Evolutionary conservation across 192 early-diverging fungal species (phyloP).

Genomic region (Coemansia sp.): DNA sequence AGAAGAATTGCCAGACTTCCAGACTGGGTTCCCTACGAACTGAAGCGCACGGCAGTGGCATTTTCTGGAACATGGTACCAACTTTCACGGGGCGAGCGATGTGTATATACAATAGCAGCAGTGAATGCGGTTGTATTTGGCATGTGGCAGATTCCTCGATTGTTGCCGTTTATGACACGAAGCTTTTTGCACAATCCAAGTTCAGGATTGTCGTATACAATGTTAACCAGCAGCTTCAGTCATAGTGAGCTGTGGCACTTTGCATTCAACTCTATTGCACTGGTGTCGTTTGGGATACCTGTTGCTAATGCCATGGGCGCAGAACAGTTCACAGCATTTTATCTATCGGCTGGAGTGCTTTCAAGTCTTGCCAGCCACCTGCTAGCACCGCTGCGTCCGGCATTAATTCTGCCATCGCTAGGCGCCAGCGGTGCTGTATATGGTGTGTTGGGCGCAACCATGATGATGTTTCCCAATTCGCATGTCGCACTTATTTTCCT

Average conservation of each 20-base stretch:
- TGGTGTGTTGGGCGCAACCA: constrained; percentile 62
- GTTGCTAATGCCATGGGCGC: constrained; percentile 57
- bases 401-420: constrained; percentile 60
- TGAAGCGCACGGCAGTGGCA: constrained; percentile 28
- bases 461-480: constrained; percentile 58
- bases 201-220: constrained; percentile 63
- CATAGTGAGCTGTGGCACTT: constrained; percentile 75
- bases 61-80: constrained; percentile 33
- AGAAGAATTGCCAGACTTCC: constrained; percentile 33
- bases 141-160: constrained; percentile 68
- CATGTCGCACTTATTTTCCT: constrained; percentile 63
- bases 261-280: constrained; percentile 75
- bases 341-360: constrained; percentile 65
- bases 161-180: constrained; percentile 67
- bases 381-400: constrained; percentile 35
- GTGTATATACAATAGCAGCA: constrained; percentile 59
- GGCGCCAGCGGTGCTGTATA: constrained; percentile 85
- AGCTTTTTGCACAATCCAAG: constrained; percentile 79
- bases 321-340: constrained; percentile 78
- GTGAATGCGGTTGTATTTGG: constrained; percentile 72
- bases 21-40: constrained; percentile 34
- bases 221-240: constrained; percentile 77
- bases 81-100: constrained; percentile 20
- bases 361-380: constrained; percentile 70
- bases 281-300: constrained; percentile 63